Evolutionary conservation across 192 early-diverging fungal species (phyloP).

Genomic region (Pilaira anomala): DNA sequence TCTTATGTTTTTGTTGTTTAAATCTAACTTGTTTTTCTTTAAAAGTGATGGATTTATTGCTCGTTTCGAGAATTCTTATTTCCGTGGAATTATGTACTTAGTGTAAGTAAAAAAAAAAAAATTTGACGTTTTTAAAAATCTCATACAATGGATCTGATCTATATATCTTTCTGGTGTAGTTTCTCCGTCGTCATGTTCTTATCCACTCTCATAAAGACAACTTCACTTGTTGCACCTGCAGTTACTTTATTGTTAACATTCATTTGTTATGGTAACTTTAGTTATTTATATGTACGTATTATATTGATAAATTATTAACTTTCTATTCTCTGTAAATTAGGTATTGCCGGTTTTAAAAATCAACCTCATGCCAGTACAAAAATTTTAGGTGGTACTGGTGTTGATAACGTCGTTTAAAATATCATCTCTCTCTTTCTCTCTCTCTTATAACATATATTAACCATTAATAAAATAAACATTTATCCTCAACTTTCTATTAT

Average conservation of each 20-base stretch:
- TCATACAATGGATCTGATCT: too few species aligned
- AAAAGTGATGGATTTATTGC: slow-evolving; percentile 23
- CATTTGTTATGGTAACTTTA: slow-evolving; percentile 38
- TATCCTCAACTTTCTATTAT: too few species aligned
- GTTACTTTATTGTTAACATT: slow-evolving; percentile 37
- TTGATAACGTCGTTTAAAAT: slow-evolving; percentile 25
- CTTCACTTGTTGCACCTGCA: slow-evolving; percentile 25
- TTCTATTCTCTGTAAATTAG: slow-evolving; percentile 18
- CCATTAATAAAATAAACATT: too few species aligned
- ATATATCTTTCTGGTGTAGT: too few species aligned
- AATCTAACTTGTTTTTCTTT: background rate
- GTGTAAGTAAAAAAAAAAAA: slow-evolving; percentile 12
- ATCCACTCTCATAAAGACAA: slow-evolving; percentile 11
- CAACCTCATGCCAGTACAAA: slow-evolving; percentile 46
- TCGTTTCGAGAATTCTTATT: slow-evolving; percentile 20
- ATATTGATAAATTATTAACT: background rate
- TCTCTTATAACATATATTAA: too few species aligned
- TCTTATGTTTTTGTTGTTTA: background rate
- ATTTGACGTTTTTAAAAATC: too few species aligned
- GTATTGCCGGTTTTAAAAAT: slow-evolving; percentile 38
- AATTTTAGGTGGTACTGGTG: slow-evolving; percentile 46
- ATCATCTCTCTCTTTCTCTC: background rate
- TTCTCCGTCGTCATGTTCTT: slow-evolving; percentile 26
- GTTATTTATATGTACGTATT: too few species aligned
- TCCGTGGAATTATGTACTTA: slow-evolving; percentile 15